Conservation (phyloP, 2,329 filamentous ascomycete species). For the Fusarium albidum region DNA sequence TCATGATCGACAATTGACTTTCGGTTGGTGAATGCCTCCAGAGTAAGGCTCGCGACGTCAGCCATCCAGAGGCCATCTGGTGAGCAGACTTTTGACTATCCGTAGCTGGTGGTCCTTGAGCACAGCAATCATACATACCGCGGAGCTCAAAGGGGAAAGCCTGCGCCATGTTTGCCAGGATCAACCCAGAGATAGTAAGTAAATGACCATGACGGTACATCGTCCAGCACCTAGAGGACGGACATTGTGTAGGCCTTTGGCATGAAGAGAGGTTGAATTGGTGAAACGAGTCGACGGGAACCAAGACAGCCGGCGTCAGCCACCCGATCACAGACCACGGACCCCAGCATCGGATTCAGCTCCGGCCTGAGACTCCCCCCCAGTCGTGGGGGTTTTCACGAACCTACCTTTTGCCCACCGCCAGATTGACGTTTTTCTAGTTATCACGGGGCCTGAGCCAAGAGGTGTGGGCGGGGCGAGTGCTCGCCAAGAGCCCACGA, state of each 20-base stretch:
- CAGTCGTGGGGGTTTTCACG: conserved; percentile 5
- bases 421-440: conserved; percentile 38
- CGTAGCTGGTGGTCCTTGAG: neutral
- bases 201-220: no score
- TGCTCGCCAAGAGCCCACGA: conserved; percentile 28
- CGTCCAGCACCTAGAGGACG: conserved; percentile 2
- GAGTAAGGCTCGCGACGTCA: neutral
- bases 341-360: conserved; percentile 25
- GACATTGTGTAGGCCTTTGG: conserved; percentile 10
- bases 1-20: conserved; percentile 1
- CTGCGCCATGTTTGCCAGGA: no score
- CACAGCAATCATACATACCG: no score
- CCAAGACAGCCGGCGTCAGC: conserved; percentile 26
- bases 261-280: conserved; percentile 16
- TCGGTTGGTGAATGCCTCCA: conserved; percentile 4
- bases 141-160: no score
- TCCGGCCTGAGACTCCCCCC: conserved; percentile 17
- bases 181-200: no score
- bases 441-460: conserved; percentile 28
- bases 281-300: conserved; percentile 34
- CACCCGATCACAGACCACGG: conserved; percentile 22
- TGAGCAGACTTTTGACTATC: conserved; percentile 11
- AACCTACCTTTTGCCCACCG: conserved; percentile 32
- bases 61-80: neutral
- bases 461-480: conserved; percentile 32